Percentiles rank a stretch among this genome's conserved stretches.
These are phyloP conservation scores for Rhododendron williamsianum DNA, from an alignment of 148 eudicot species.

Conservation along the genomic window DNA sequence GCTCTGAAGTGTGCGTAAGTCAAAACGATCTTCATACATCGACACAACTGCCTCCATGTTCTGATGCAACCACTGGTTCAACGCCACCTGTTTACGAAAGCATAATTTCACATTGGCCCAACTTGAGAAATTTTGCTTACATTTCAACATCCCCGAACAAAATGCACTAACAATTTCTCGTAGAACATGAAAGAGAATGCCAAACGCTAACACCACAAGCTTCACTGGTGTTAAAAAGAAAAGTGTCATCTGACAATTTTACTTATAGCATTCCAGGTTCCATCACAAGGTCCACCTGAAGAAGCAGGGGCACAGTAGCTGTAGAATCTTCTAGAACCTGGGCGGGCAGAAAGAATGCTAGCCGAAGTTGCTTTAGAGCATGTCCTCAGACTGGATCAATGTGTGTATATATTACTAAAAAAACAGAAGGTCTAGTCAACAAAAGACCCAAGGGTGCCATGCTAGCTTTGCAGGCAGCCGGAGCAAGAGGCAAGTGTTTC, in stretches of 20 bases:
- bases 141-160: neutral
- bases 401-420: neutral
- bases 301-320: neutral
- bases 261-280: neutral
- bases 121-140: neutral
- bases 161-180: neutral
- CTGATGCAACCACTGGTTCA: constrained; percentile 86
- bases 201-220: neutral
- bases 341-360: neutral
- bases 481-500: neutral
- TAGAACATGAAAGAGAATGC: neutral
- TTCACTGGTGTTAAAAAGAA: neutral
- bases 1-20: constrained; percentile 55
- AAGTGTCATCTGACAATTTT: neutral
- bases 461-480: neutral
- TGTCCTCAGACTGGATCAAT: neutral
- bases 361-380: neutral
- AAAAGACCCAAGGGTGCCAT: neutral
- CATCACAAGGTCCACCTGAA: neutral
- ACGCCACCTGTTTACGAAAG: constrained; percentile 58
- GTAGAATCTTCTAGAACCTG: neutral
- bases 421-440: neutral
- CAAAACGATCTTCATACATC: constrained; percentile 93
- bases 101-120: neutral
- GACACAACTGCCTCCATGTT: constrained; percentile 80